Evolutionary conservation across 345 rosid genomes (phyloP), one percentile per base, ranked within the genome.

Genomic region (Stellera chamaejasme): DNA sequence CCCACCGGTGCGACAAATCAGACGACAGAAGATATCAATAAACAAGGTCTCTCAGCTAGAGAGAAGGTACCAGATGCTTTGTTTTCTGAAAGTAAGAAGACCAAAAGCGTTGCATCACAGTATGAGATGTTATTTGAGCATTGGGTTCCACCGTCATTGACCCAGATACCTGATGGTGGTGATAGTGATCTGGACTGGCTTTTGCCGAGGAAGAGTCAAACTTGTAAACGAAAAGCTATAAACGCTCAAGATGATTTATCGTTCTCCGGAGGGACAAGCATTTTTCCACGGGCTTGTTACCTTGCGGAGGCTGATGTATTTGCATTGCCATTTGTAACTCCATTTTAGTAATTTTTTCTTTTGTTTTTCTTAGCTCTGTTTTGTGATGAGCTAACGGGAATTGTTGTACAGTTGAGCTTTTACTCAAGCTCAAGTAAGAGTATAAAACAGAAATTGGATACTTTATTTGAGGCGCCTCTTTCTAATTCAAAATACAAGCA

Each of bases 311-410:
- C 66, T 0, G 87, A 73, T 54, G 47, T 86, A n/a, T 71, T 63
- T 44, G 80, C 89, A 0, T 58, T 88, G 59, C 97, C 98, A 0
- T 88, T 70, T 15, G 60, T 95, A 4, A 55, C 81, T n/a, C 87
- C 82, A 0, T 85, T 83, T 16, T 92, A 48, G 63, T 32, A 43
- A 10, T 13, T 41, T 65, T 36, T 12, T 6, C 26, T 15, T 42
- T 9, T 27, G 5, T 3, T 32, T 43, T 47, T 4, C 50, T 27
- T 11, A 13, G 9, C 9, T 51, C 27, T 6, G 3, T 51, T 32
- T 8, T 32, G 39, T 32, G 5, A 8, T 2, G 9, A 8, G 7
- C 9, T 32, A 32, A 5, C 39, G 39, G 39, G 3, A 32, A 32
- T 32, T 32, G 39, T 32, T 32, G 39, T 32, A 32, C 39, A 32